A percentile compares a stretch with the other conserved stretches of the same genome.
phyloP scores from a whole-genome alignment of 2,329 filamentous ascomycete genomes.

The Daldinia sp. region DNA sequence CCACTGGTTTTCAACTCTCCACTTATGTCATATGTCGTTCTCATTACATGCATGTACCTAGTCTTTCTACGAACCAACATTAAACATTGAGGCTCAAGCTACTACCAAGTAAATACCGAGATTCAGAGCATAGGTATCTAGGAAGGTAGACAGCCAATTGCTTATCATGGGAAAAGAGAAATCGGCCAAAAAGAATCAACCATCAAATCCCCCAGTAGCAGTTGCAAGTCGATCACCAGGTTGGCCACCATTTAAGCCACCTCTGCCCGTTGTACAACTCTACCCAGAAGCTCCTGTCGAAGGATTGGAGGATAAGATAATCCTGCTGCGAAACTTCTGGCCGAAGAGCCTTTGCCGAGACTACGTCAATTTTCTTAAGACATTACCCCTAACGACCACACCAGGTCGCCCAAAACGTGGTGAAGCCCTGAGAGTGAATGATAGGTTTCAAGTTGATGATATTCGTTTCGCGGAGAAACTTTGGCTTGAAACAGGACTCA shows the following conservation, averaged over 20 bases:
- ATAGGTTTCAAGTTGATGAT: conserved; percentile 86
- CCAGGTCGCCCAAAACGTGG: conserved; percentile 80
- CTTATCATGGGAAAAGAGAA: conserved; percentile 37
- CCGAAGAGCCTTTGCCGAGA: conserved; percentile 76
- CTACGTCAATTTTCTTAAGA: conserved; percentile 75
- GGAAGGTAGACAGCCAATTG: too few relatives aligned
- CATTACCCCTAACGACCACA: conserved; percentile 76
- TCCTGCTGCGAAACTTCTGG: conserved; percentile 78
- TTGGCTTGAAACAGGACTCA: conserved; percentile 81
- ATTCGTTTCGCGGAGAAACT: conserved; percentile 74
- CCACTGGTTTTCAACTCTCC: too few relatives aligned
- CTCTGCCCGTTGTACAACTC: conserved; percentile 72
- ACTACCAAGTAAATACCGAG: too few relatives aligned
- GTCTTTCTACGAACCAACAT: too few relatives aligned
- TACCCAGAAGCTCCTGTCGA: conserved; percentile 61
- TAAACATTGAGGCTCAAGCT: too few relatives aligned
- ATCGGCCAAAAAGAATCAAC: conserved; percentile 32
- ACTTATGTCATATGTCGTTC: too few relatives aligned
- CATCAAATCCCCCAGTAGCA: conserved; percentile 28
- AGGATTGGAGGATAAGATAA: conserved; percentile 65
- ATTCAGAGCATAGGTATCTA: too few relatives aligned
- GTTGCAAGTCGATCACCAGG: conserved; percentile 50
- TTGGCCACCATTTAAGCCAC: conserved; percentile 77
- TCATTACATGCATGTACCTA: too few relatives aligned
- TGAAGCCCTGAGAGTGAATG: conserved; percentile 85